Evolutionary conservation across 192 early-diverging fungal genomes (phyloP).

Genomic region (Phycomyces blakesleeanus): DNA sequence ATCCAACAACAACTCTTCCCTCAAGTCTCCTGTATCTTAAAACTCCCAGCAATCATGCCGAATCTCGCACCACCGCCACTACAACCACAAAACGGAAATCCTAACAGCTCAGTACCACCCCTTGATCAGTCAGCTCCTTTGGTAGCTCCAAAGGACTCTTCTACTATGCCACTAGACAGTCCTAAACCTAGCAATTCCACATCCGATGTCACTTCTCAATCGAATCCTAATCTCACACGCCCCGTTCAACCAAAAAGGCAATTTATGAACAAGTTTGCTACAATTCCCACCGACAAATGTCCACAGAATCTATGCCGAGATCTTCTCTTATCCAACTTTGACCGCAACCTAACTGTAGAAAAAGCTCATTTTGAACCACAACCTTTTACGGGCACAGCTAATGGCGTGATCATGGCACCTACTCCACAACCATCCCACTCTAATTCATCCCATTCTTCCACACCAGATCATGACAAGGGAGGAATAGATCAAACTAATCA

Average conservation of each 20-base stretch:
- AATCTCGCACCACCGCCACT: no score
- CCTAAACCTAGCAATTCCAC: no score
- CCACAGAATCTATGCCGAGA: conserved; percentile 20
- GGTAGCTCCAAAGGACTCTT: no score
- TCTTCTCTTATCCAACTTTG: conserved; percentile 25
- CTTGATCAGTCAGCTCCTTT: background rate
- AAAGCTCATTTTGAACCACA: conserved; percentile 29
- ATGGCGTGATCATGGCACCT: background rate
- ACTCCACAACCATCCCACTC: background rate
- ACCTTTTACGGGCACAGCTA: background rate
- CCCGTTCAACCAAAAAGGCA: conserved; percentile 2
- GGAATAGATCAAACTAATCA: background rate
- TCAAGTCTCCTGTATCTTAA: no score
- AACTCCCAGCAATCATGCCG: no score
- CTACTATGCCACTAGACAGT: no score
- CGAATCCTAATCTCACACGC: background rate
- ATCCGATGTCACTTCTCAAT: background rate
- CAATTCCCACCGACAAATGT: conserved; percentile 26
- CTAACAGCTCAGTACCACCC: background rate
- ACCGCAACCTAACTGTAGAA: conserved; percentile 33
- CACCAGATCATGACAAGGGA: background rate
- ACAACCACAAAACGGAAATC: background rate
- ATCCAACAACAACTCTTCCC: no score
- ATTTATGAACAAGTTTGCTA: conserved; percentile 28
- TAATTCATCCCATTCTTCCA: background rate